These are phyloP conservation scores for Paxillus involutus DNA, from an alignment of 768 basidiomycete genomes.

Conservation along the genomic window DNA sequence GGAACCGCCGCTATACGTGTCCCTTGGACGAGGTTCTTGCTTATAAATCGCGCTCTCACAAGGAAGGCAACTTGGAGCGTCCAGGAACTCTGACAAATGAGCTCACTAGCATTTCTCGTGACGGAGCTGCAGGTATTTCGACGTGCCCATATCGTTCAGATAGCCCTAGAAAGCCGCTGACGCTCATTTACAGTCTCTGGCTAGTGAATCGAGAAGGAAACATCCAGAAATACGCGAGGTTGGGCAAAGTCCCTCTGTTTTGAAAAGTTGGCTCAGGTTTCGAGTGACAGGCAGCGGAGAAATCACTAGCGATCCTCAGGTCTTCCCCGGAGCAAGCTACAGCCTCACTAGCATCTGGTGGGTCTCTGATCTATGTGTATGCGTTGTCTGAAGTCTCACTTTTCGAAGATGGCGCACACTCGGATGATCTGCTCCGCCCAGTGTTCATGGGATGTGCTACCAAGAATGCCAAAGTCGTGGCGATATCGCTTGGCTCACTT, in stretches of 20 bases:
- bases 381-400: slow-evolving; percentile 10
- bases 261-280: slow-evolving; percentile 10
- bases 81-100: slow-evolving; percentile 41
- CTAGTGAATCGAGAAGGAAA: slow-evolving; percentile 85
- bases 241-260: slow-evolving; percentile 1
- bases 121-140: slow-evolving; percentile 63
- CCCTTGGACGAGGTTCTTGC: not conserved
- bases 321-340: slow-evolving; percentile 83
- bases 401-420: slow-evolving; percentile 67
- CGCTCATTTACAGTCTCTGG: slow-evolving; percentile 58
- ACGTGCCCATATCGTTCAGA: slow-evolving; percentile 19
- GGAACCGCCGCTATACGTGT: not conserved
- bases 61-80: not conserved
- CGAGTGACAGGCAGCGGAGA: slow-evolving; percentile 71
- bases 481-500: slow-evolving; percentile 86
- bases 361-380: slow-evolving; percentile 24
- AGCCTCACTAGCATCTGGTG: slow-evolving; percentile 71
- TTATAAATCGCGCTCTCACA: not conserved
- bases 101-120: slow-evolving; percentile 66
- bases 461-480: slow-evolving; percentile 91
- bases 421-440: slow-evolving; percentile 79
- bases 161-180: slow-evolving; percentile 6
- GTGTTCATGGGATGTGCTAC: slow-evolving; percentile 94
- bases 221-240: slow-evolving; percentile 96
- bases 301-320: slow-evolving; percentile 76